phyloP scores from a whole-genome alignment of 78 protist species.

The Mantamonas sphyraenae region DNA sequence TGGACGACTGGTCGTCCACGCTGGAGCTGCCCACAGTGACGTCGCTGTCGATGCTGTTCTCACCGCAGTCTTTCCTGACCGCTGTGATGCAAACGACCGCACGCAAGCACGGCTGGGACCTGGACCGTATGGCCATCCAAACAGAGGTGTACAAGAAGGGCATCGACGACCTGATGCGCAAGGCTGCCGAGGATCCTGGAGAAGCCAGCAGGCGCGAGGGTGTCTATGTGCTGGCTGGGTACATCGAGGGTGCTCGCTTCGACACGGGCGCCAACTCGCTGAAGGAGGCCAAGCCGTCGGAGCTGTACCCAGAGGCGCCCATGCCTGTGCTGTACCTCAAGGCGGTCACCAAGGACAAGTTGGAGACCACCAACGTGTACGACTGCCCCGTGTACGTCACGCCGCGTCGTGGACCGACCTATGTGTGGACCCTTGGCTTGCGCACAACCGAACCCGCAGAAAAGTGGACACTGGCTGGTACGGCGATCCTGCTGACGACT shows the following conservation, averaged over 20 bases:
- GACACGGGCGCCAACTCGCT: constrained; percentile 28
- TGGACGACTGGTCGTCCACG: constrained; percentile 41
- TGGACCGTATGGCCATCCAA: constrained; percentile 46
- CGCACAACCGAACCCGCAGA: constrained; percentile 25
- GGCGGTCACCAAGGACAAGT: constrained; percentile 39
- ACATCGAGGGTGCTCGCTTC: constrained; percentile 75
- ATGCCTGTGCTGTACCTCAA: constrained; percentile 60
- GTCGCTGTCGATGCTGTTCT: constrained; percentile 59
- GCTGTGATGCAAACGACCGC: constrained; percentile 71
- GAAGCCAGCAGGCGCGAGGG: constrained; percentile 66
- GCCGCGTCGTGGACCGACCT: constrained; percentile 36
- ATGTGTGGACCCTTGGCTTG: constrained; percentile 45
- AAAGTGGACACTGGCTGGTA: constrained; percentile 77
- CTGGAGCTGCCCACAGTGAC: constrained; percentile 39
- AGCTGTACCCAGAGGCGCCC: constrained; percentile 42
- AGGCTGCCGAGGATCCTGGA: constrained; percentile 1
- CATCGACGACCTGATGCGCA: background rate
- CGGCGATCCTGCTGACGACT: constrained; percentile 43
- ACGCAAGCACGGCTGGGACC: constrained; percentile 52
- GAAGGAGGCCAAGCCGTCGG: constrained; percentile 43
- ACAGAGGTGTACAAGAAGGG: constrained; percentile 61
- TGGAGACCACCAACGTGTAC: constrained; percentile 33
- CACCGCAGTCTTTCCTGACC: constrained; percentile 70
- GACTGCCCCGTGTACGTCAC: constrained; percentile 74
- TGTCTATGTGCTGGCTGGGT: constrained; percentile 65